Base-by-base conservation (phyloP, 1,284 basidiomycete species). In the Apiotrichum brassicae region DNA sequence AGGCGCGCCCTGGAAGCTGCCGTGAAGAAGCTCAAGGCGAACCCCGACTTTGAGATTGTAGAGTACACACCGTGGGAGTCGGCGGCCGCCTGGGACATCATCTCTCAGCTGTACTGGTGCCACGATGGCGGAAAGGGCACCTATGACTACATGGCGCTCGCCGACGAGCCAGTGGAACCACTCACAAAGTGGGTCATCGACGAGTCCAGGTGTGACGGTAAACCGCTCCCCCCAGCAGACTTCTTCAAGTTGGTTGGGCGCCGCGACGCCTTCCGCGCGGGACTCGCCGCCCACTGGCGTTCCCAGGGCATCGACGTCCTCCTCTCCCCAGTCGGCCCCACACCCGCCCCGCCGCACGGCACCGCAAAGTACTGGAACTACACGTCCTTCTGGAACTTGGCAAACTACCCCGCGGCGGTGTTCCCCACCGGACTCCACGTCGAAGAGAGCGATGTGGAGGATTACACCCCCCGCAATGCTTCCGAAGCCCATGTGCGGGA, bases 401-500 rank as follows among this genome's bases (percentile, higher is more conserved):
- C 85, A 24, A 85, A 88, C 63, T 86, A 82, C 59, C 77, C 85
- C 0, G 76, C 79, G 2, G 74, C 80, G n/a, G 73, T 80, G 6
- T 78, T 90, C 53, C 87, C 87, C 0, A 83, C 83, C 1, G 79
- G 81, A 0, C 56, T 61, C 49, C 76, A 65, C 43, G 81, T 82
- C n/a, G 82, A 84, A 52, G 58, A 61, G 13, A 76, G 75, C 54
- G 72, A 63, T 38, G 49, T 43, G 11, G 54, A 57, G 24, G 26
- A 9, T 16, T 83, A 83, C 65, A 67, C 77, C 26, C 73, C 70
- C 18, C 62, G 71, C 2, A 49, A 62, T 4, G 82, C 84, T 3
- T 51, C 57, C 6, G 70, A 70, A 42, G 38, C 54, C 40, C 46
- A 63, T 9, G 61, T 65, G 33, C 57, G 60, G 42, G 53, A 51